Evolutionary conservation across 768 basidiomycete species (phyloP).

Genomic region (Scleroderma citrinum): DNA sequence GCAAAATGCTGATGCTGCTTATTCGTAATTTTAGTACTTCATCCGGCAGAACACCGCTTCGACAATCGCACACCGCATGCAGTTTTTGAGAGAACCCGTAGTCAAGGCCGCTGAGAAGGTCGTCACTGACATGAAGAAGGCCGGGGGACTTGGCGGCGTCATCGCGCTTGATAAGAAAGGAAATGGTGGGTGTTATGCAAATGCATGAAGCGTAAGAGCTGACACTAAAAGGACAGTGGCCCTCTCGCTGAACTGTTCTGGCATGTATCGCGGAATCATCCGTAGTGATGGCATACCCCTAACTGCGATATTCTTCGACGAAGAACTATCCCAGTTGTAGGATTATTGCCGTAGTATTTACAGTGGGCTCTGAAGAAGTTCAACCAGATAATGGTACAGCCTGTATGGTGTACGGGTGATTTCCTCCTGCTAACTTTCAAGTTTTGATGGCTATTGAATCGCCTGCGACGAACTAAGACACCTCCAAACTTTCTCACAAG

Average conservation of each 20-base stretch:
- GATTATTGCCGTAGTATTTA: no score
- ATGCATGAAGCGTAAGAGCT: not conserved
- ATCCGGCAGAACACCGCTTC: constrained; percentile 64
- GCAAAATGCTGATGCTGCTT: not conserved
- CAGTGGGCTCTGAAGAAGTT: no score
- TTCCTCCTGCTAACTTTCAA: no score
- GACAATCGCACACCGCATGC: constrained; percentile 62
- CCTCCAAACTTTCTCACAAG: no score
- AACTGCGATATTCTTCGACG: constrained; percentile 76
- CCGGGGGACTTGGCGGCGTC: constrained; percentile 68
- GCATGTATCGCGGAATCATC: constrained; percentile 82
- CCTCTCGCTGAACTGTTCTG: constrained; percentile 67
- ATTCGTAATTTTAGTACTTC: constrained; percentile 50
- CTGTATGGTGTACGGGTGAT: no score
- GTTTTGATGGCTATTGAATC: no score
- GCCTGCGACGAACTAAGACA: no score
- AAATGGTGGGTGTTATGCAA: constrained; percentile 44
- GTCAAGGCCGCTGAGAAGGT: constrained; percentile 47
- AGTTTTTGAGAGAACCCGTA: constrained; percentile 52
- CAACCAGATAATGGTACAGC: no score
- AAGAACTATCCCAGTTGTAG: constrained; percentile 30
- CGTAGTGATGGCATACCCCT: constrained; percentile 60
- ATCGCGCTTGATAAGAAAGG: constrained; percentile 67
- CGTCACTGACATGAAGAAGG: constrained; percentile 49
- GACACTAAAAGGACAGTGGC: constrained; percentile 42